Conservation (phyloP, 768 basidiomycete genomes). For the Coprinopsis sp. region DNA sequence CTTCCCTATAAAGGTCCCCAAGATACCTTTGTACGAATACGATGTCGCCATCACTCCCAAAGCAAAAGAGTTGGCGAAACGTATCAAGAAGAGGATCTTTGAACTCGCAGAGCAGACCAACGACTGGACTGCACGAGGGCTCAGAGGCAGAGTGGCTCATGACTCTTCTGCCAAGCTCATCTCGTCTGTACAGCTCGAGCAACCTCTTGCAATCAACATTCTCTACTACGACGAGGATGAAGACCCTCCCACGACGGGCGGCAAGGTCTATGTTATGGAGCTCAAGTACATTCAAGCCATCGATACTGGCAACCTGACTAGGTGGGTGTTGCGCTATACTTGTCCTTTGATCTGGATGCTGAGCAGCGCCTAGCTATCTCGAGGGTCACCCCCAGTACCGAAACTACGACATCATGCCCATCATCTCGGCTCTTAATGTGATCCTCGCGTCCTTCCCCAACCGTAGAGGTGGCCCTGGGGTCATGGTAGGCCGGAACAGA, state of each 20-base stretch:
- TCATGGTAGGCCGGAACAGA: conserved; percentile 61
- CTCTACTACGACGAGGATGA: conserved; percentile 51
- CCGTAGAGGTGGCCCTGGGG: conserved; percentile 48
- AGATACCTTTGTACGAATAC: conserved; percentile 55
- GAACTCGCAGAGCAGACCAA: conserved; percentile 52
- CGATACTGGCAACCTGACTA: conserved; percentile 46
- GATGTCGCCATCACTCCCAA: conserved; percentile 50
- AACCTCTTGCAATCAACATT: conserved; percentile 40
- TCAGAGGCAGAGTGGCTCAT: conserved; percentile 49
- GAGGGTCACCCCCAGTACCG: conserved; percentile 50
- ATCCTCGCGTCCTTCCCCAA: conserved; percentile 54
- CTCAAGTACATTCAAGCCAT: conserved; percentile 41
- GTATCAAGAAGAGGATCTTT: conserved; percentile 57
- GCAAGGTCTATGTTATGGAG: conserved; percentile 45
- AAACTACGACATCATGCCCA: conserved; percentile 52
- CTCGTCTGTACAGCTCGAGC: conserved; percentile 39
- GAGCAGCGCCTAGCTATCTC: conserved; percentile 44
- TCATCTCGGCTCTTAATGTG: conserved; percentile 62
- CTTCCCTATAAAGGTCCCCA: conserved; percentile 53
- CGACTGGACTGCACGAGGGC: conserved; percentile 47
- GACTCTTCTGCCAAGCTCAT: conserved; percentile 52
- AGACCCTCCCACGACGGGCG: conserved; percentile 34
- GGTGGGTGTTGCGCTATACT: conserved; percentile 23
- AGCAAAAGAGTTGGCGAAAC: conserved; percentile 43
- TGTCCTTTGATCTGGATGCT: not conserved